These are phyloP conservation scores for Globisporangium paddicum DNA, from an alignment of 352 stramenopile genomes.

Conservation along the genomic window DNA sequence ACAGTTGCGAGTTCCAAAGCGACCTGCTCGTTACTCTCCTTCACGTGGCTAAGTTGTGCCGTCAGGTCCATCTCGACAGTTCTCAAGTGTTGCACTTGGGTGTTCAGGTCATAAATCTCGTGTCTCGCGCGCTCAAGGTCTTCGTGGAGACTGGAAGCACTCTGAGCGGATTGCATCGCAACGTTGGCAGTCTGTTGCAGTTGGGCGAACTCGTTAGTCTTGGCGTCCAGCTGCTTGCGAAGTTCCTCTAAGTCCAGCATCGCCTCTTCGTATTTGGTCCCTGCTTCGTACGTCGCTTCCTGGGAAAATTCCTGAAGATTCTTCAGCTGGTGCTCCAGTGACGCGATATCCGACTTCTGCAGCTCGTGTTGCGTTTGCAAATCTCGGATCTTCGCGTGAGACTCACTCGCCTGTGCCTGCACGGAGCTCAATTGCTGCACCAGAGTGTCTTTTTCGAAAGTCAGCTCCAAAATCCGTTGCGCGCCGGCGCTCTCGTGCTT, in stretches of 20 bases:
- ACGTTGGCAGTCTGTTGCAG: slow-evolving; percentile 19
- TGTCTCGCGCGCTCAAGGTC: slow-evolving; percentile 28
- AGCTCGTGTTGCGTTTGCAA: slow-evolving; percentile 7
- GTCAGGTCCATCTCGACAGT: slow-evolving; percentile 33
- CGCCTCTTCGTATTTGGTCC: slow-evolving; percentile 52
- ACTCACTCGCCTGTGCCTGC: neutral
- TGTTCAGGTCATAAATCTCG: slow-evolving; percentile 33
- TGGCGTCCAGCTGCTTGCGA: slow-evolving; percentile 20
- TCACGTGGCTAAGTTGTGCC: slow-evolving; percentile 26
- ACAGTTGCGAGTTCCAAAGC: slow-evolving; percentile 18
- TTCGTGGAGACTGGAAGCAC: slow-evolving; percentile 20
- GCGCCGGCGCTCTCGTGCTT: neutral
- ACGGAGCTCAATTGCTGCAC: slow-evolving; percentile 5
- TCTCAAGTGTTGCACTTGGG: slow-evolving; percentile 32
- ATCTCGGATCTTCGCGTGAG: slow-evolving; percentile 6
- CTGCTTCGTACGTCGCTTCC: slow-evolving; percentile 46
- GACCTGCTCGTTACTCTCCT: slow-evolving; percentile 25
- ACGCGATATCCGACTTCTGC: slow-evolving; percentile 23
- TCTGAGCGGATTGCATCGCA: slow-evolving; percentile 13
- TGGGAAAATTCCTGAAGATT: slow-evolving; percentile 62
- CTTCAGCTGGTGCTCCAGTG: slow-evolving; percentile 49
- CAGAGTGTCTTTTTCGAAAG: slow-evolving; percentile 7
- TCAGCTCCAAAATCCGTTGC: slow-evolving; percentile 5
- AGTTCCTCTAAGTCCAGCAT: slow-evolving; percentile 36
- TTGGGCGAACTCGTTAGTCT: slow-evolving; percentile 21